phyloP scores from a whole-genome alignment of 768 basidiomycete species.

The Calocera viscosa region DNA sequence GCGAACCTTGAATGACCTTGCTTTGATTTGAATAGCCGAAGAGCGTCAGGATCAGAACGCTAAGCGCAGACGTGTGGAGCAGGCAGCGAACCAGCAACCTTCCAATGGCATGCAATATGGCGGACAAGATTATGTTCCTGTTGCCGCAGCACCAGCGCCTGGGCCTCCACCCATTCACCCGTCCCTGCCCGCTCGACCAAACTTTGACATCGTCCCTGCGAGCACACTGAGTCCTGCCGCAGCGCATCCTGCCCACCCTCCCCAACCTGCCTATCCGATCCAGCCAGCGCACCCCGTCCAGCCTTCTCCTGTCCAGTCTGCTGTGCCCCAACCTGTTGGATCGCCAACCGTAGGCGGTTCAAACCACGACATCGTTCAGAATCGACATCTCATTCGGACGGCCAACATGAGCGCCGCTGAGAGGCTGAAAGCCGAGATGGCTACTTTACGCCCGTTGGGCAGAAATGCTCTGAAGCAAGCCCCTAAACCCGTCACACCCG shows the following conservation, averaged over 20 bases:
- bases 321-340: constrained; percentile 15
- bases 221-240: background rate
- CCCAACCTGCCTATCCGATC: background rate
- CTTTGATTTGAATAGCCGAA: constrained; percentile 49
- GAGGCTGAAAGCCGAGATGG: constrained; percentile 78
- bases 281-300: constrained; percentile 15
- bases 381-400: constrained; percentile 80
- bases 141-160: constrained; percentile 20
- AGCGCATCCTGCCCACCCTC: background rate
- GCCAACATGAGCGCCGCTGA: constrained; percentile 96
- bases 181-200: constrained; percentile 52
- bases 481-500: constrained; percentile 9
- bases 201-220: constrained; percentile 44
- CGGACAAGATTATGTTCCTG: constrained; percentile 16
- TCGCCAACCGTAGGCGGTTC: constrained; percentile 48
- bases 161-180: constrained; percentile 31
- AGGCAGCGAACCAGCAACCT: constrained; percentile 29
- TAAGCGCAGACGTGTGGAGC: constrained; percentile 69
- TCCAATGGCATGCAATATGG: constrained; percentile 13
- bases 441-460: constrained; percentile 29
- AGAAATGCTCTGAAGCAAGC: constrained; percentile 22
- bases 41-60: constrained; percentile 85
- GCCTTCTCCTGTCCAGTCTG: constrained; percentile 14
- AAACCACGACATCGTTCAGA: constrained; percentile 83
- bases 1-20: background rate